A percentile compares a stretch with the other conserved stretches of the same genome.
phyloP scores from a whole-genome alignment of 176 grass and related monocot species.

The Aechmea fasciata region DNA sequence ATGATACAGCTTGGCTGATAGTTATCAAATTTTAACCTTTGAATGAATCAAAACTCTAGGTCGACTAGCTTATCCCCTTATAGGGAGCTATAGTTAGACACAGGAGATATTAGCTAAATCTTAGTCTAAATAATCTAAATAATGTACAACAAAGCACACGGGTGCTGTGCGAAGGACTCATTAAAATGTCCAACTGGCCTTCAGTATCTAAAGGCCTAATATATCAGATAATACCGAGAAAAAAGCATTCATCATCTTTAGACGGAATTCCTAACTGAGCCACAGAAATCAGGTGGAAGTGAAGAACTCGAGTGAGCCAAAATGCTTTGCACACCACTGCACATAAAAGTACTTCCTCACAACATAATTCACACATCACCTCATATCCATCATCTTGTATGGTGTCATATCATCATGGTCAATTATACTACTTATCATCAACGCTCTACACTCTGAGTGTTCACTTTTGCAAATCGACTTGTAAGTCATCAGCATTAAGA shows the following conservation, averaged over 20 bases:
- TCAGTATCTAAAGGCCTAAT: neutral
- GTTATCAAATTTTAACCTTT: neutral
- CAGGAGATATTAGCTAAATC: neutral
- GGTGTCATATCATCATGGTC: slow-evolving; percentile 17
- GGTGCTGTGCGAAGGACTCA: neutral
- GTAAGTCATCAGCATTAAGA: slow-evolving; percentile 49
- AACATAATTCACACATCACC: slow-evolving; percentile 17
- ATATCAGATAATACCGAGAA: neutral
- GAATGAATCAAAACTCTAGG: neutral
- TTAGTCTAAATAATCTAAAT: neutral
- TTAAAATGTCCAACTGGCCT: slow-evolving; percentile 3
- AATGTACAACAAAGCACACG: neutral
- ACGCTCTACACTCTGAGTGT: slow-evolving; percentile 21
- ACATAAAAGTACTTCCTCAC: neutral
- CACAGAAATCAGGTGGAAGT: neutral
- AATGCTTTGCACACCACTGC: neutral
- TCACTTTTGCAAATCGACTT: slow-evolving; percentile 27
- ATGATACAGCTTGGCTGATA: neutral
- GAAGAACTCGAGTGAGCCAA: too few relatives aligned
- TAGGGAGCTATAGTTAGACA: neutral
- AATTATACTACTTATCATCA: slow-evolving; percentile 14
- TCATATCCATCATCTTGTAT: slow-evolving; percentile 26
- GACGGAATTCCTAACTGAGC: neutral
- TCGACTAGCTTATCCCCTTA: neutral
- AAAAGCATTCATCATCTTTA: neutral